Evolutionary conservation across 2,329 filamentous ascomycete genomes (phyloP).

Genomic region (Didymella pinodella): DNA sequence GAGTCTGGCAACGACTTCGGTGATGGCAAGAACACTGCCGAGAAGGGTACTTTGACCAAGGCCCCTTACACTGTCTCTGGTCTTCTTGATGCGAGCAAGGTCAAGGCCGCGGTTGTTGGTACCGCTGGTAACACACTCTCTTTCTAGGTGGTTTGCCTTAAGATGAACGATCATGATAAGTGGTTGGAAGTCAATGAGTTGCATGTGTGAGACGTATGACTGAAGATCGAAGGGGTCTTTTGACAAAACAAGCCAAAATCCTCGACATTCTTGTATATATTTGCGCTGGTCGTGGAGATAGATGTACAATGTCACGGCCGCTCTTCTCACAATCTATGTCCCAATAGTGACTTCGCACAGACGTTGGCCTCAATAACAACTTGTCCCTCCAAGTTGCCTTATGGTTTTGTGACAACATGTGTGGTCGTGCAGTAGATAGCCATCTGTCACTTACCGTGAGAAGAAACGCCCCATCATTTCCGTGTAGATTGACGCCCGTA

Average conservation of each 20-base stretch:
- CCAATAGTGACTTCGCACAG: no score
- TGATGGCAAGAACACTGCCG: conserved; percentile 42
- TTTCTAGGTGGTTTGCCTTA: conserved; percentile 33
- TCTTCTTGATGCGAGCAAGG: conserved; percentile 45
- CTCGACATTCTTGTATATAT: conserved; percentile 19
- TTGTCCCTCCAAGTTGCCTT: no score
- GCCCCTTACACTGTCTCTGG: conserved; percentile 47
- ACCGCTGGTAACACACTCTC: conserved; percentile 51
- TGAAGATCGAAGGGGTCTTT: conserved; percentile 2
- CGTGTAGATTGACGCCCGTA: no score
- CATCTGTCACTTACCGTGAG: no score
- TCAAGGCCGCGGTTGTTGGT: conserved; percentile 52
- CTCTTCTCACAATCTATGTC: no score
- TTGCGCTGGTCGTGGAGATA: conserved; percentile 18
- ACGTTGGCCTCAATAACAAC: no score
- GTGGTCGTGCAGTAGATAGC: no score
- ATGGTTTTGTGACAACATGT: no score
- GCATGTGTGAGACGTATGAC: conserved; percentile 2
- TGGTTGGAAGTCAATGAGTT: conserved; percentile 1
- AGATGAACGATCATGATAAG: neutral
- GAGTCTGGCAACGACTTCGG: conserved; percentile 52
- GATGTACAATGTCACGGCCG: conserved; percentile 11
- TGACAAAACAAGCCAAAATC: neutral
- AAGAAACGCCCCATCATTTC: no score
- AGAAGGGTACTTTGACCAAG: conserved; percentile 42